Base-by-base conservation (phyloP, 2,329 filamentous ascomycete species). In the Colletotrichum cuscutae region DNA sequence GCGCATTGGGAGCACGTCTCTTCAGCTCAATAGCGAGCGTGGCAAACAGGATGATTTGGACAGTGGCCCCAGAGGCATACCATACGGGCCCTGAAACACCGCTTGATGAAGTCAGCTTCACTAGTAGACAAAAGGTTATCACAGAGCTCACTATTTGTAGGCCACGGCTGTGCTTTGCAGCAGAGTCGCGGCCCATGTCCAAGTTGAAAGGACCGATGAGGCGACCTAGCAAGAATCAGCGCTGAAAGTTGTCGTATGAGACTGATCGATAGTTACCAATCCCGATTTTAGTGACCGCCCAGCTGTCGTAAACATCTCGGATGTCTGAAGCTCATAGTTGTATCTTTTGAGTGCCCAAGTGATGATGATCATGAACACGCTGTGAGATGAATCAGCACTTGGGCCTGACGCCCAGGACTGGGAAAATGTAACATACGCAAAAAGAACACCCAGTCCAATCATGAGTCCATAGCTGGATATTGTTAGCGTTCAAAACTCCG, bases 21-120 rank as follows among this genome's bases (percentile, higher is more conserved):
- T 98, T 98, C 65, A 98, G 84, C 81, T 97, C 94, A 77, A 98
- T 98, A 35, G 95, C 95, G 32, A 98, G 88, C 0, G 95, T 97
- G 1, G 95, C 95, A 78, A 98, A 98, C 1, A 98, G 87, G 32
- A 98, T 88, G 77, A 98, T 95, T 80, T 97, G 94, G 6, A 97
- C 94, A 0, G 93, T 95, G 12, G 94, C 94, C n/a, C 92, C 89
- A 1, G 86, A 88, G 1, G 89, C 90, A 78, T 92, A 92, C 88
- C 88, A 90, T 58, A 88, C 88, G 11, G 85, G 84, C 15, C 90
- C 91, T 0, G 89, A 87, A 52, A 93, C 87, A 13, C 91, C 93
- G 79, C 73, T 73, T 13, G 11, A 22, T 2, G 1, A 4, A 30
- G 49, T 74, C n/a, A 58, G 62, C 19, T 3, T 19, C 26, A 9